Evolutionary conservation across 73 alveolate genomes (phyloP), one percentile per base, ranked within the genome.

Genomic region (Paramecium tetraurelia): DNA sequence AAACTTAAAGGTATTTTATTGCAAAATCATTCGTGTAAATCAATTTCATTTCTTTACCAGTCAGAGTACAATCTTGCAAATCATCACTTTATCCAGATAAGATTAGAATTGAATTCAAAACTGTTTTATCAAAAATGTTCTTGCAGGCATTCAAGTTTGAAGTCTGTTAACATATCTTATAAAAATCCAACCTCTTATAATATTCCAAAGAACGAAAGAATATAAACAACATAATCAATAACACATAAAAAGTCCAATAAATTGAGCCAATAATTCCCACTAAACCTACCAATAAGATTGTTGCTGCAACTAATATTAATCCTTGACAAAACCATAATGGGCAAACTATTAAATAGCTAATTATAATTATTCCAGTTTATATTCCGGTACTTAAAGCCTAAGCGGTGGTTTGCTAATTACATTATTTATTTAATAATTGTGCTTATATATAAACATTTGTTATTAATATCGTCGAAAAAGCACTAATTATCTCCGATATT

Each of bases 111-210:
- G 89, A 76, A 76, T 76, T 76, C 9, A 71, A 71, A 21, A 76
- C 89, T 33, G 89, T 76, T 5, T 76, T 76, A 76, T 76, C 89
- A 20, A 76, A 76, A 0, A 76, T 76, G 43, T 76, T 76, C 24
- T 76, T 76, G 36, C 89, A 76, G 11, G 89, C 89, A 40, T 76
- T 58, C 70, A 76, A 43, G 21, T 76, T 76, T 38, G 89, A 76
- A 16, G 89, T 76, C 16, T 76, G 22, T 38, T 76, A 31, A 38
- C 70, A 33, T 10, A 76, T 76, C 24, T 9, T 10, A 29, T 76
- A 76, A 41, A 76, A 76, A 76, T 76, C 89, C 12, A 76, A 76
- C 24, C 89, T 76, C 14, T 38, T 76, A 27, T 76, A 76, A 29
- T 40, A 43, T 76, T 76, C 89, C 7, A 76, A 21, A 43, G 12